Evolutionary conservation across 768 basidiomycete species (phyloP), one percentile per base, ranked within the genome.

Genomic region (Rhizopogon sp.): DNA sequence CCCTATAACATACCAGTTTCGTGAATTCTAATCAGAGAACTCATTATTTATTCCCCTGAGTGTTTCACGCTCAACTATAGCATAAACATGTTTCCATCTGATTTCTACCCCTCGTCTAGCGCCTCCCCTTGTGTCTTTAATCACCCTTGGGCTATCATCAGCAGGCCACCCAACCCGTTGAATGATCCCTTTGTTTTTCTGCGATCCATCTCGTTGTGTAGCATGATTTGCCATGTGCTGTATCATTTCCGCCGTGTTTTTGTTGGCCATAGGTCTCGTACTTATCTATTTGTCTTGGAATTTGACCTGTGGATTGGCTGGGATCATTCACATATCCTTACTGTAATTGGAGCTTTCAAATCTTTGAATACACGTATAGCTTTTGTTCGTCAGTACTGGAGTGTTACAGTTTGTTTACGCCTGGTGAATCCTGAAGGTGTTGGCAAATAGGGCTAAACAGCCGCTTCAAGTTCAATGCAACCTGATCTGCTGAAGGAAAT

Each of bases 1-100:
- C 59, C 79, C 84, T 31, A 76, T 81, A 60, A 76, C 80, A 14
- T 88, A 82, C 64, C 86, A 87, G 55, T 91, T 90, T 68, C 76
- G 82, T 39, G 88, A 90, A 70, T 90, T 90, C 65, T 90, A 73
- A 79, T 66, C n/a, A 14, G 39, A 52, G 28, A 40, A 22, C 31
- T 55, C 42, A 52, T 45, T 54, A 9, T 57, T 49, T 54, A 43
- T 60, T n/a, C 51, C 53, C 43, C 52, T 37, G 39, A 53, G 47
- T 10, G 37, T 29, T 22, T 44, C 55, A 25, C 45, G 44, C 58
- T 60, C 53, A 65, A 39, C 61, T 71, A 70, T 69, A 62, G 58
- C 63, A 69, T 65, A 62, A 49, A 37, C 37, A 22, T 49, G 13
- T 49, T 33, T 47, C 33, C 20, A 35, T 47, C 46, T 60, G 41